Base-by-base conservation (phyloP, 148 eudicot species). In the Chenopodium berlandieri region DNA sequence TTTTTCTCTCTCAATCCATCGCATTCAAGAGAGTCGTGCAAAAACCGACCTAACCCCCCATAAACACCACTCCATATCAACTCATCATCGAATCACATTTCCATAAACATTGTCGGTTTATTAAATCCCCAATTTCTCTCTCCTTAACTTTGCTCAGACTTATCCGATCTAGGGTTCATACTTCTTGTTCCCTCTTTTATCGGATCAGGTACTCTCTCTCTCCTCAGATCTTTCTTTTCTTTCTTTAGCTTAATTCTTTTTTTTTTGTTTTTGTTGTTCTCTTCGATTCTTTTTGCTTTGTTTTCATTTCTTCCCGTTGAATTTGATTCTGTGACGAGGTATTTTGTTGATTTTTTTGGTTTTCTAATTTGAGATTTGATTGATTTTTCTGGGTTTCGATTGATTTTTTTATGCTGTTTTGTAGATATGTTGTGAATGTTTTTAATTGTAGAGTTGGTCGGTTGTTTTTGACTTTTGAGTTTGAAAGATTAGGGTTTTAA, bases 151-250 rank as follows among this genome's bases (percentile, higher is more conserved):
- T 58, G 82, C 84, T 83, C 88, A 78, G 81, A 54, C 84, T 80
- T 82, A 75, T 88, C 86, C 81, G 84, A 47, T 72, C 85, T 86
- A 82, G 86, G 86, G 85, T 84, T 86, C 82, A 34, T 60, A 78
- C 60, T 75, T 75, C 25, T 63, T 31, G 32, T 46, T 30, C 86
- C 88, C 89, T 83, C 78, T 58, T 65, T 66, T 62, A 48, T 79
- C 89, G 87, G 86, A 88, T 89, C 90, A 85, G 90, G 93, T 91
- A 79, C 17, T 5, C 22, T n/a, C 40, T 58, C 22, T 23, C 66
- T 44, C n/a, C 31, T 19, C 25, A 30, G 9, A 5, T 56, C 60
- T 40, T 23, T 27, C 46, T 65, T 74, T 74, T 9, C 80, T 54
- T 63, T 73, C 68, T 77, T 85, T 54, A 20, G 47, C 22, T 40